Conservation (phyloP, 202 grass and related monocot species). For the Alloteropsis angusta region DNA sequence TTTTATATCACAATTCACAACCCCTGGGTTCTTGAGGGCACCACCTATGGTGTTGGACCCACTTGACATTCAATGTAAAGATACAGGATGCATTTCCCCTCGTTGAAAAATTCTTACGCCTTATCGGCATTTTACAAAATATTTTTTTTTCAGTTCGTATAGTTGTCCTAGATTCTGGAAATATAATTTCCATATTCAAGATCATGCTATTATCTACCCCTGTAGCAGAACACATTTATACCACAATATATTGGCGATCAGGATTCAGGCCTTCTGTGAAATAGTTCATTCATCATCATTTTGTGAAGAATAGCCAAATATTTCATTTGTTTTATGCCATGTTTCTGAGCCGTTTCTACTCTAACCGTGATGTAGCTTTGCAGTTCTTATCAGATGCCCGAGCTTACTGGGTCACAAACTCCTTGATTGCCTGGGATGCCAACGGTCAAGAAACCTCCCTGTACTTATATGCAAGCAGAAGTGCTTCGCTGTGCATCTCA, state of each 20-base stretch:
- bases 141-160: neutral
- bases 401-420: slow-evolving; percentile 62
- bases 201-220: neutral
- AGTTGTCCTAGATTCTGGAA: neutral
- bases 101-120: neutral
- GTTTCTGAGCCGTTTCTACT: neutral
- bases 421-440: slow-evolving; percentile 65
- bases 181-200: neutral
- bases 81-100: neutral
- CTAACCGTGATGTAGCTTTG: neutral
- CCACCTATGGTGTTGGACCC: neutral
- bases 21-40: neutral
- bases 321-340: neutral
- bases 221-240: neutral
- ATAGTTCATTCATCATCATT: neutral
- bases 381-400: slow-evolving; percentile 52
- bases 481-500: slow-evolving; percentile 30
- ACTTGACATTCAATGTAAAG: neutral
- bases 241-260: neutral
- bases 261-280: neutral
- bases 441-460: slow-evolving; percentile 35
- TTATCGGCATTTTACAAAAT: neutral
- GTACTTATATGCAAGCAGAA: slow-evolving; percentile 61
- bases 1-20: too few species aligned
- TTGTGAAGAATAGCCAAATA: neutral